Base-by-base conservation (phyloP, 2,329 filamentous ascomycete genomes). In the Pseudocercospora cruenta region DNA sequence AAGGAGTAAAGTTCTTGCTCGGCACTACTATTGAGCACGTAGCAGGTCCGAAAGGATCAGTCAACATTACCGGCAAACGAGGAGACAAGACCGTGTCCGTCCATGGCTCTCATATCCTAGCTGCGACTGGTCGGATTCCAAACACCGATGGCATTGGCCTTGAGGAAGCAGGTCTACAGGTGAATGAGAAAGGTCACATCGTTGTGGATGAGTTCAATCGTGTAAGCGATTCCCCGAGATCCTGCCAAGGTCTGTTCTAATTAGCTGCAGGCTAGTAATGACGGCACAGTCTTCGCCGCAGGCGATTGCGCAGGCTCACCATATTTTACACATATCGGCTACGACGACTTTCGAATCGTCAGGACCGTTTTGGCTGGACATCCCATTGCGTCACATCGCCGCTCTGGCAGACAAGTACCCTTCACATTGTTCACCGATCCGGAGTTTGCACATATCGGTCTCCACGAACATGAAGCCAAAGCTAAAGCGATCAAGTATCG, bases 301-400 rank as follows among this genome's bases (percentile, higher is more conserved):
- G 65, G 61, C 3, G 65, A 67, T 21, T 64, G 65, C 33, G 55
- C 65, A n/a, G 58, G 58, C 33, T 60, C 55, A 31, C 65, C 65
- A 12, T 28, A 61, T 62, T 67, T 67, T 49, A 67, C 65, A 12
- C 65, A 67, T 47, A 58, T 67, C 3, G 55, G 54, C 16, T 58
- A 16, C 28, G 65, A 67, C 39, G 62, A 67, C 51, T 58, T 49
- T 26, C 61, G 65, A 4, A 58, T 67, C 14, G 16, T 64, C 14
- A 57, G 36, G n/a, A 51, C 51, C 33, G 16, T 60, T 36, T 43
- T 64, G 36, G 21, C 33, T 21, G 43, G 51, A 1, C 58, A 62
- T 24, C 7, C 19, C 4, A n/a, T 22, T 21, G 28, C n/a, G 1
- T 26, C 12, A 6, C 21, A 16, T n/a, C 24, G 21, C 10, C 39